A percentile compares a stretch with the other conserved stretches of the same genome.
Evolutionary conservation across 768 basidiomycete genomes (phyloP).

Genomic region (Sarcodon aspratus): DNA sequence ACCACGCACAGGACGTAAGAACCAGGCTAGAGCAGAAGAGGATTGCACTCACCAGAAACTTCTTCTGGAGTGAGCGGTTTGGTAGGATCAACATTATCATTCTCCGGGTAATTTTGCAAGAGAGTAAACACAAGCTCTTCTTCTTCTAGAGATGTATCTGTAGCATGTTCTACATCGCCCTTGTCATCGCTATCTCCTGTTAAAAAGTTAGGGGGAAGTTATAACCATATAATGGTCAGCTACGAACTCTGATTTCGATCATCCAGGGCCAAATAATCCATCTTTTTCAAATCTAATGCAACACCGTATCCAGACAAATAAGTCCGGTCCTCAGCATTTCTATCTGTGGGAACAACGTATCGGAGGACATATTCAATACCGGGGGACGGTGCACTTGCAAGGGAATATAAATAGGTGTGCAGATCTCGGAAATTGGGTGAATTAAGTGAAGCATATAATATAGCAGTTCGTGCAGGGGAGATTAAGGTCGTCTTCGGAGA

Average conservation of each 20-base stretch:
- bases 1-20: constrained; percentile 2
- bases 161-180: background rate
- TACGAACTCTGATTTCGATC: constrained; percentile 40
- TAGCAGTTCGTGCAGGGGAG: constrained; percentile 48
- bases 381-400: constrained; percentile 32
- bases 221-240: background rate
- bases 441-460: constrained; percentile 64
- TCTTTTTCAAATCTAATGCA: constrained; percentile 88
- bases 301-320: constrained; percentile 87
- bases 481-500: constrained; percentile 31
- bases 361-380: constrained; percentile 68
- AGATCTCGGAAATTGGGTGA: constrained; percentile 62
- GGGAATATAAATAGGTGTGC: constrained; percentile 48
- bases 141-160: background rate
- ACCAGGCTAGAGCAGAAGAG: background rate
- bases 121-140: constrained; percentile 12
- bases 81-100: constrained; percentile 9
- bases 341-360: constrained; percentile 35
- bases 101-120: constrained; percentile 16
- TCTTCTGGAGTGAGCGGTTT: constrained; percentile 20
- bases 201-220: background rate
- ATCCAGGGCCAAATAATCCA: constrained; percentile 90
- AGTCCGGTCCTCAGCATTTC: constrained; percentile 18
- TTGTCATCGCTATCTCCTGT: background rate
- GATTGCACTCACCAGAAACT: constrained; percentile 31